Evolutionary conservation across 2,329 filamentous ascomycete genomes (phyloP), one percentile per base, ranked within the genome.

Genomic region (Colletotrichum acutatum): DNA sequence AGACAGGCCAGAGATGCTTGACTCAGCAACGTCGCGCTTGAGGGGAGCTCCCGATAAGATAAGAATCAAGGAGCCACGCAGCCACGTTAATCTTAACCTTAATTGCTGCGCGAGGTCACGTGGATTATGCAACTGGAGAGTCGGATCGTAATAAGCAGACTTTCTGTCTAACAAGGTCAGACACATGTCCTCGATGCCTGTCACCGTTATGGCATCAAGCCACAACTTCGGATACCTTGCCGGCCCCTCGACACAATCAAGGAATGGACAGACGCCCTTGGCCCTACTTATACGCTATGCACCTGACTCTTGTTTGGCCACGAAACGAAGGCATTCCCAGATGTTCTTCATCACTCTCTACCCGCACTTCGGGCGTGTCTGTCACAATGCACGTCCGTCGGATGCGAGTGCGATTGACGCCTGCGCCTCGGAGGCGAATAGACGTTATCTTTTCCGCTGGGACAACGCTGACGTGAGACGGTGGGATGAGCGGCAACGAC

Each of bases 371-470:
- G 5, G 42, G 14, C 4, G 22, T 4, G 8, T 9, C 14, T 46
- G 24, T 30, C 32, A 28, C 52, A 22, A n/a, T n/a, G 16, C 26
- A 34, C 32, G 49, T n/a, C 22, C 26, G 49, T 37, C 32, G 12
- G 9, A 28, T 65, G 52, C 62, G 62, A 57, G 32, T 65, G 62
- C 62, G 62, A 65, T 56, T 32, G 22, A 54, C 14, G 22, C 42
- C 53, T 56, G 53, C 53, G 53, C 53, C 53, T 32, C 24, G n/a
- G 46, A 46, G 16, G 58, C 58, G 34, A 61, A 46, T 24, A 30
- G 22, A 61, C 58, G 58, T 24, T 61, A 24, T 14, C 16, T 46
- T 34, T 34, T 16, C 8, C 19, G 16, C 19, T 34, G 24, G 5
- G 28, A 49, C 16, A 30, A 30, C 26, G 19, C 24, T 22, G 59